Evolutionary conservation across 73 alveolate species (phyloP), one percentile per base, ranked within the genome.

Genomic region (Tetrahymena elliotti): DNA sequence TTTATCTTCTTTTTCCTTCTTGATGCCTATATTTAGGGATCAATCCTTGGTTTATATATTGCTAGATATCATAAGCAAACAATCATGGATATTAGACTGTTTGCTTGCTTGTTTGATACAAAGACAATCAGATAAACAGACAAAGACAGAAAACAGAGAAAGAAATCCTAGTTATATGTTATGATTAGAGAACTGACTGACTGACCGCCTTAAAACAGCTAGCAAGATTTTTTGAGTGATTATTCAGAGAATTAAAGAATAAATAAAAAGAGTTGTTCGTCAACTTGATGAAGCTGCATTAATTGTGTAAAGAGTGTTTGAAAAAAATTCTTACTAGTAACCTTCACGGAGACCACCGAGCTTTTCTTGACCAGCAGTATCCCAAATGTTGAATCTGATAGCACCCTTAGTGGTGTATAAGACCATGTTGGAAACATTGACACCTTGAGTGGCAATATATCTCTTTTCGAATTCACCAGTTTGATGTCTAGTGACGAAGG

Each of bases 321-420:
- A 31, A 24, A 68, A 27, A 68, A 68, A 27, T 68, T 68, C 18
- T 68, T 68, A 68, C 88, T 98, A 98, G 95, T 98, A 98, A n/a
- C 99, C 99, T 83, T 98, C 99, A 94, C 99, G 96, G 94, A 98
- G 97, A 35, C 98, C 97, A 37, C 98, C 98, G 93, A 98, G 97
- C 95, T 98, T 98, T 95, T 98, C 99, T 96, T 98, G 97, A 35
- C 99, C 99, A 47, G 99, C 99, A 39, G 99, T 98, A 88, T 98
- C 99, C 99, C 99, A 98, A 82, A 97, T 98, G 93, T 93, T 95
- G 94, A 98, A 96, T 93, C 97, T 93, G 93, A 98, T 96, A 36
- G 96, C 98, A 40, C 99, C 99, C 93, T 95, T 95, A 6, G 98
- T 95, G 33, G 99, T 99, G 97, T 96, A 95, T 96, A 99, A 99